These are phyloP conservation scores for Calonectria leucothoes DNA, from an alignment of 2,329 filamentous ascomycete species.

Conservation along the genomic window DNA sequence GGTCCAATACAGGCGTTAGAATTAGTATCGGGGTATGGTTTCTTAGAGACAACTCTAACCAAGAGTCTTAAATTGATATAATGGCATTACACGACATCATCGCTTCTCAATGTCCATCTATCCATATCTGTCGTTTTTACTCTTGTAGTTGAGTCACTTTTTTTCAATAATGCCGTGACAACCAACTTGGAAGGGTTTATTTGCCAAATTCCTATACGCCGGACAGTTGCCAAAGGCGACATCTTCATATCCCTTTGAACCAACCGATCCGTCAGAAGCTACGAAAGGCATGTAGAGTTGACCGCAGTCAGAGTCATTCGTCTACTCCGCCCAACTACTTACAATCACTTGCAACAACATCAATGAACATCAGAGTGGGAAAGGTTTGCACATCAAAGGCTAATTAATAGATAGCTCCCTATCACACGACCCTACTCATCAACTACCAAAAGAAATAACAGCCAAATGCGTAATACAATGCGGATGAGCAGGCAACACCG, in stretches of 20 bases:
- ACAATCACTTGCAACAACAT: not conserved
- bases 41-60: too few species aligned
- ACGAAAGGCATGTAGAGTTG: not conserved
- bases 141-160: not conserved
- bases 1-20: too few species aligned
- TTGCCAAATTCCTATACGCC: not conserved
- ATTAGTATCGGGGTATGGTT: too few species aligned
- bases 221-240: not conserved
- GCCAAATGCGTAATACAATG: slow-evolving; percentile 18
- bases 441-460: slow-evolving; percentile 13
- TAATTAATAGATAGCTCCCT: slow-evolving; percentile 20
- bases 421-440: slow-evolving; percentile 17
- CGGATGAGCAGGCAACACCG: slow-evolving; percentile 18
- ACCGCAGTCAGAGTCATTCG: not conserved
- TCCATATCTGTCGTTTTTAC: not conserved
- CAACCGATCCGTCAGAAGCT: not conserved
- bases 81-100: too few species aligned
- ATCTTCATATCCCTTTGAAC: not conserved
- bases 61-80: too few species aligned
- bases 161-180: not conserved
- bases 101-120: not conserved
- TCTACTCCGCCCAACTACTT: not conserved
- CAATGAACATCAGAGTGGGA: not conserved
- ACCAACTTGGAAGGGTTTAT: not conserved
- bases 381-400: slow-evolving; percentile 4